These are phyloP conservation scores for Kappamyces sp. DNA, from an alignment of 192 early-diverging fungal species.

Conservation along the genomic window DNA sequence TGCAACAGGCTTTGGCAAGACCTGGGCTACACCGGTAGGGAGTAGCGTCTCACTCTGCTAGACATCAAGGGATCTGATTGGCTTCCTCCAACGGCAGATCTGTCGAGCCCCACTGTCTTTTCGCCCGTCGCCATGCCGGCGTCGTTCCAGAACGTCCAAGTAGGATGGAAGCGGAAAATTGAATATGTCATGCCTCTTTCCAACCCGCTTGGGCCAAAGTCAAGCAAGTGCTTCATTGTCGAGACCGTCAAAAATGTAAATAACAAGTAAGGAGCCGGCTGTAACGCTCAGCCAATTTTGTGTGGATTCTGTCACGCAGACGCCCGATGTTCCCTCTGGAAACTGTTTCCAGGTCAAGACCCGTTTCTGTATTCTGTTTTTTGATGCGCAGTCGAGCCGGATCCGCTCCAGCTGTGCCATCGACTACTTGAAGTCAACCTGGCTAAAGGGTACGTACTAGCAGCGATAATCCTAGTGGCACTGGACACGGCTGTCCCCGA, in stretches of 20 bases:
- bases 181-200: constrained; percentile 26
- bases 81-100: no score
- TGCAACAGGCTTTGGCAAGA: constrained; percentile 1
- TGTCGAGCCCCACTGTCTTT: no score
- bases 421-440: constrained; percentile 36
- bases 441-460: constrained; percentile 39
- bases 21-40: background rate
- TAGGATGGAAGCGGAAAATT: constrained; percentile 17
- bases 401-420: constrained; percentile 26
- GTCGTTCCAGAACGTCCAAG: background rate
- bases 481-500: constrained; percentile 30
- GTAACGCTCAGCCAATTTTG: constrained; percentile 23
- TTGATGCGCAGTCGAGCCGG: background rate
- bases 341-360: constrained; percentile 27
- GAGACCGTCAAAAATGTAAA: constrained; percentile 14
- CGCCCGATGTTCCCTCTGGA: constrained; percentile 45
- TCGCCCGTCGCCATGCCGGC: background rate
- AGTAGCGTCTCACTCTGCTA: no score
- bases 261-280: background rate
- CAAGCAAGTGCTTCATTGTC: constrained; percentile 18
- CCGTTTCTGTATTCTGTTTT: constrained; percentile 23
- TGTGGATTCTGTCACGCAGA: constrained; percentile 24
- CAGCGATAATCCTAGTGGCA: constrained; percentile 8
- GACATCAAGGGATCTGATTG: no score
- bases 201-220: constrained; percentile 29